Evolutionary conservation across 1,284 basidiomycete genomes (phyloP).

Genomic region (Pyrrhoderma noxium): DNA sequence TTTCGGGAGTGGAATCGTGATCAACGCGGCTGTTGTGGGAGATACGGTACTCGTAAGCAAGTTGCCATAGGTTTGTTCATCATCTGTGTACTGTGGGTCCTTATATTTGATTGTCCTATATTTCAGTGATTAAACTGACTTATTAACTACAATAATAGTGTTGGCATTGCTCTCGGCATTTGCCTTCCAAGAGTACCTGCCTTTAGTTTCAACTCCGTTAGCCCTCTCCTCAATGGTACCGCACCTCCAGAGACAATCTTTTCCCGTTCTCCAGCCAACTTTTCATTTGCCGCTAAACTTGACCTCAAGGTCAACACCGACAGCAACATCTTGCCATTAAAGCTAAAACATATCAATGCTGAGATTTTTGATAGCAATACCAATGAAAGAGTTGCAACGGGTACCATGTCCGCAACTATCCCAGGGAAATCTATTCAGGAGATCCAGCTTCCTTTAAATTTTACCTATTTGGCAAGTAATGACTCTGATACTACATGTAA

Average conservation of each 20-base stretch:
- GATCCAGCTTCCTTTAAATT: slow-evolving; percentile 68
- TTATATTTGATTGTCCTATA: no score
- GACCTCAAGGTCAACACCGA: slow-evolving; percentile 68
- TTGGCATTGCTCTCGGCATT: slow-evolving; percentile 65
- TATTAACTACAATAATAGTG: slow-evolving; percentile 34
- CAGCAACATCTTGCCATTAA: slow-evolving; percentile 66
- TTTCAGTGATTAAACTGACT: slow-evolving; percentile 2
- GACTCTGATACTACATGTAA: slow-evolving; percentile 74
- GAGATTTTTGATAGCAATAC: slow-evolving; percentile 61
- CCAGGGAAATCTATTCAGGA: slow-evolving; percentile 56
- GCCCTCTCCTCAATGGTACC: slow-evolving; percentile 54
- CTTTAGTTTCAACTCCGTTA: slow-evolving; percentile 51
- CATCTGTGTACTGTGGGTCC: slow-evolving; percentile 54
- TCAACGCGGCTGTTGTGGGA: slow-evolving; percentile 68
- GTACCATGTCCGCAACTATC: slow-evolving; percentile 52
- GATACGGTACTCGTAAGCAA: slow-evolving; percentile 64
- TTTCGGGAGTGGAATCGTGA: slow-evolving; percentile 70
- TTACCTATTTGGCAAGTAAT: slow-evolving; percentile 77
- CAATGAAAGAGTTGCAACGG: slow-evolving; percentile 53
- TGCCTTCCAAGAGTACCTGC: slow-evolving; percentile 73
- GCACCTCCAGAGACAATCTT: slow-evolving; percentile 33
- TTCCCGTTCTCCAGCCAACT: slow-evolving; percentile 60
- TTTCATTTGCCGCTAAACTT: slow-evolving; percentile 72
- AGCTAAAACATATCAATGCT: slow-evolving; percentile 60
- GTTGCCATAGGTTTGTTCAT: slow-evolving; percentile 64